phyloP scores from a whole-genome alignment of 1,139 yeast genomes.

The Sugiyamaella pinicola region DNA sequence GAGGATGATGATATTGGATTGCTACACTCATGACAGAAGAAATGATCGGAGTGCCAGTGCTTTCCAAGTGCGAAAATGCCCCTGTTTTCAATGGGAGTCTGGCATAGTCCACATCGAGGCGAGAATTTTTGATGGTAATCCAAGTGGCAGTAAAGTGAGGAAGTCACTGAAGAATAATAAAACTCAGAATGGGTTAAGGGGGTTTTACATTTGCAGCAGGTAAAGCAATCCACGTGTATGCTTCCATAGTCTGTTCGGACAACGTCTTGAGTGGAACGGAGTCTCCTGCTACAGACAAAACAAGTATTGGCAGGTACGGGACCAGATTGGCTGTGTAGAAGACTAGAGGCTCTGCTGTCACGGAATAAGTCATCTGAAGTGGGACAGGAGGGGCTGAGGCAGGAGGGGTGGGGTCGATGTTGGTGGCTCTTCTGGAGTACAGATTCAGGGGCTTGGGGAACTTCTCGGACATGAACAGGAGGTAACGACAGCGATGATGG shows the following conservation, averaged over 20 bases:
- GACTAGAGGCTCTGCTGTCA: slow-evolving; percentile 7
- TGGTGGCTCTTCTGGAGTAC: too few species aligned
- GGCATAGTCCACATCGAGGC: slow-evolving; percentile 40
- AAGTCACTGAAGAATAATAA: slow-evolving; percentile 31
- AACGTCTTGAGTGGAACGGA: slow-evolving; percentile 31
- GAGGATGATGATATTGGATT: slow-evolving; percentile 30
- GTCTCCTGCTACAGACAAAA: slow-evolving; percentile 29
- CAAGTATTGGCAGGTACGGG: slow-evolving; percentile 21
- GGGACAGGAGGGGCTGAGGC: background rate
- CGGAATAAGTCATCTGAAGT: background rate
- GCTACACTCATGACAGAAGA: slow-evolving; percentile 42
- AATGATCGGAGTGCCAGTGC: slow-evolving; percentile 42
- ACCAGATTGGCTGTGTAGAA: background rate
- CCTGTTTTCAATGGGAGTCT: slow-evolving; percentile 40
- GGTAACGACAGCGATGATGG: too few species aligned
- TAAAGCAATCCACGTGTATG: slow-evolving; percentile 40
- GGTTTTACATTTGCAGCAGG: slow-evolving; percentile 37
- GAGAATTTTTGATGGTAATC: slow-evolving; percentile 43
- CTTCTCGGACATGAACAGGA: too few species aligned
- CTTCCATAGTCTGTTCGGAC: slow-evolving; percentile 36
- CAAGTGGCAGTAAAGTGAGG: slow-evolving; percentile 39
- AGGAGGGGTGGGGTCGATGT: background rate
- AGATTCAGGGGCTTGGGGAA: too few species aligned
- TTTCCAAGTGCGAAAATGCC: slow-evolving; percentile 40
- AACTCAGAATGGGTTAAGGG: slow-evolving; percentile 41